Evolutionary conservation across 2,329 filamentous ascomycete species (phyloP).

Genomic region (Seiridium unicorne): DNA sequence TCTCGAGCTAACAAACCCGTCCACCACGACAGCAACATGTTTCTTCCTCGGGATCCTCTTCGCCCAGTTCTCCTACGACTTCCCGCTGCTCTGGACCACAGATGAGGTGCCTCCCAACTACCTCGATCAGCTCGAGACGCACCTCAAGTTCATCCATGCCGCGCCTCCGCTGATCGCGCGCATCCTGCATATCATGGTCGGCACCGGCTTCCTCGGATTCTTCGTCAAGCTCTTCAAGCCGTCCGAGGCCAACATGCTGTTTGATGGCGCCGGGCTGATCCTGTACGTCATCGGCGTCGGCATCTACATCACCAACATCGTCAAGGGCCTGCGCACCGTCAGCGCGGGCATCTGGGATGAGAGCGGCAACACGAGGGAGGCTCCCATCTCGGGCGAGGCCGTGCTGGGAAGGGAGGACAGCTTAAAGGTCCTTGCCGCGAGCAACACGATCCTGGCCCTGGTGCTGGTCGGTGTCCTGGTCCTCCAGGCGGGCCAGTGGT

Average conservation of each 20-base stretch:
- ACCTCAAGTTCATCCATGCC: slow-evolving; percentile 88
- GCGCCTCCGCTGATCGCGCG: slow-evolving; percentile 89
- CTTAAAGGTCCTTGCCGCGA: slow-evolving; percentile 85
- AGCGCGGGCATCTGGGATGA: slow-evolving; percentile 63
- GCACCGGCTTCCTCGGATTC: slow-evolving; percentile 83
- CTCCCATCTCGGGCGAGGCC: slow-evolving; percentile 56
- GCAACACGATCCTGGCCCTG: slow-evolving; percentile 92
- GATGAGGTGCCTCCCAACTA: slow-evolving; percentile 64
- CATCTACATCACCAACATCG: slow-evolving; percentile 93
- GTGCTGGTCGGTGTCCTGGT: slow-evolving; percentile 90
- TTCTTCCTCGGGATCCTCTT: slow-evolving; percentile 99
- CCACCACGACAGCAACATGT: slow-evolving; percentile 63
- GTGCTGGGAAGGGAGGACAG: slow-evolving; percentile 83
- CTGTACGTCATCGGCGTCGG: slow-evolving; percentile 85
- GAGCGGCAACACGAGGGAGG: slow-evolving; percentile 23
- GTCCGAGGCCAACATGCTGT: slow-evolving; percentile 91
- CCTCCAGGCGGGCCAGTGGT: slow-evolving; percentile 96
- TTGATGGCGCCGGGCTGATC: slow-evolving; percentile 79
- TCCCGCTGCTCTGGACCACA: slow-evolving; percentile 79
- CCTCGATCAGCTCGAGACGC: slow-evolving; percentile 82
- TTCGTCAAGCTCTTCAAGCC: slow-evolving; percentile 94
- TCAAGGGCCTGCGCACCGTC: slow-evolving; percentile 88
- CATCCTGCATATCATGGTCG: slow-evolving; percentile 91
- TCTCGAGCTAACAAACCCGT: neutral
- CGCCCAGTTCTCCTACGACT: slow-evolving; percentile 94